phyloP scores from a whole-genome alignment of 2,329 filamentous ascomycete genomes.

The Alternaria sp. region DNA sequence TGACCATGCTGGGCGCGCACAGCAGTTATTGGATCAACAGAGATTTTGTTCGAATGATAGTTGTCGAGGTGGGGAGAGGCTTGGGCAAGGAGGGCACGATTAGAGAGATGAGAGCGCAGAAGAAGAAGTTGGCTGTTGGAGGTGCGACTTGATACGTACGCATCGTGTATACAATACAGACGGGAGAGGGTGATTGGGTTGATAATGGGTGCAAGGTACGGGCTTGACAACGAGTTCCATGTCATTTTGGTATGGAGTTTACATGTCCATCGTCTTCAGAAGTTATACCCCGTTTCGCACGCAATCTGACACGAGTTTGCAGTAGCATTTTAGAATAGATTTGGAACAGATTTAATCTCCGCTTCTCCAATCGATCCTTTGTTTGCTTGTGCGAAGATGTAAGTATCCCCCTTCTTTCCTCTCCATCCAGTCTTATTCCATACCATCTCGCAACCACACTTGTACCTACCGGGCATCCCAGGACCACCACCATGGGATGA shows the following conservation, averaged over 20 bases:
- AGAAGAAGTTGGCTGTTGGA: constrained; percentile 52
- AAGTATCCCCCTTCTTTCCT: not conserved
- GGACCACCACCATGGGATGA: not conserved
- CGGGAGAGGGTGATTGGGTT: not conserved
- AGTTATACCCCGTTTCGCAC: constrained; percentile 8
- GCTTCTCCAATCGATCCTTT: not conserved
- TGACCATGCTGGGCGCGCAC: constrained; percentile 96
- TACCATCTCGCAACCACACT: not conserved
- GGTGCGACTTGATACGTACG: not conserved
- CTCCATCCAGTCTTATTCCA: not conserved
- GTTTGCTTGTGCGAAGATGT: not conserved
- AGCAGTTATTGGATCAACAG: constrained; percentile 89
- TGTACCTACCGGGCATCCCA: not conserved
- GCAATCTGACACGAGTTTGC: not conserved
- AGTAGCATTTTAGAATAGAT: not conserved
- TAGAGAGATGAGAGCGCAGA: constrained; percentile 63
- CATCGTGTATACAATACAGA: not conserved
- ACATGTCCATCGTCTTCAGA: not conserved
- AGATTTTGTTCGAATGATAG: constrained; percentile 90
- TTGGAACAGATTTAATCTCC: not conserved
- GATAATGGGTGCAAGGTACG: not conserved
- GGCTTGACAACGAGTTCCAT: not conserved
- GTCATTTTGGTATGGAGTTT: not conserved
- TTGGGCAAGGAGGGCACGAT: constrained; percentile 70
- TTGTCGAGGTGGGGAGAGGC: constrained; percentile 82